Conservation (phyloP, 768 basidiomycete species). For the Mycena vulgaris region DNA sequence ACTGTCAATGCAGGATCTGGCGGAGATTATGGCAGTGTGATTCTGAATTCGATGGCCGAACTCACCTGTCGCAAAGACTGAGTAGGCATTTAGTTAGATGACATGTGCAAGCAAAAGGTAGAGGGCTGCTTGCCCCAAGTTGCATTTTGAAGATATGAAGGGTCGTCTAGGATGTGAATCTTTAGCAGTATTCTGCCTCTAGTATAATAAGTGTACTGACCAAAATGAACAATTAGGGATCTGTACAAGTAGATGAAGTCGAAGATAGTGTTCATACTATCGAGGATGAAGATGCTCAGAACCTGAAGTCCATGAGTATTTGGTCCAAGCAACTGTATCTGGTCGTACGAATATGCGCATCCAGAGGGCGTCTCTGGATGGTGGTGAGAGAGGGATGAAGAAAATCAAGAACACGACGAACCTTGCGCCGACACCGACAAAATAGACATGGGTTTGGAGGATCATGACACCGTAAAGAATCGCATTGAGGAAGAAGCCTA, state of each 20-base stretch:
- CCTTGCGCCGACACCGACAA: not conserved
- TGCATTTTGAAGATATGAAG: not conserved
- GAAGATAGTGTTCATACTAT: conserved; percentile 30
- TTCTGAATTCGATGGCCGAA: not conserved
- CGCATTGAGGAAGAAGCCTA: conserved; percentile 51
- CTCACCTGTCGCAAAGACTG: not conserved
- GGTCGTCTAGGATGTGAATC: not conserved
- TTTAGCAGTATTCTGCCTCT: too few species aligned
- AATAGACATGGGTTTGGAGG: conserved; percentile 48
- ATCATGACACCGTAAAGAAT: conserved; percentile 53
- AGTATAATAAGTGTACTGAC: not conserved
- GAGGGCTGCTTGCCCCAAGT: not conserved
- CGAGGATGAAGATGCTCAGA: conserved; percentile 14
- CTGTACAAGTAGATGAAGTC: conserved; percentile 45
- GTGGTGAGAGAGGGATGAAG: not conserved
- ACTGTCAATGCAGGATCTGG: conserved; percentile 22
- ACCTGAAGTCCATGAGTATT: not conserved
- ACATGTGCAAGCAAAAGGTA: not conserved
- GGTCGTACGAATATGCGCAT: not conserved
- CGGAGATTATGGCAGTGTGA: not conserved
- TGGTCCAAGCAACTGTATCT: too few species aligned
- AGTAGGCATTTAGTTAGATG: not conserved
- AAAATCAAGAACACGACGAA: not conserved
- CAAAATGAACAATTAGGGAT: conserved; percentile 36
- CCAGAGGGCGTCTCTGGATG: not conserved